phyloP scores from a whole-genome alignment of 2,329 filamentous ascomycete species.

The Xylogone sp. region DNA sequence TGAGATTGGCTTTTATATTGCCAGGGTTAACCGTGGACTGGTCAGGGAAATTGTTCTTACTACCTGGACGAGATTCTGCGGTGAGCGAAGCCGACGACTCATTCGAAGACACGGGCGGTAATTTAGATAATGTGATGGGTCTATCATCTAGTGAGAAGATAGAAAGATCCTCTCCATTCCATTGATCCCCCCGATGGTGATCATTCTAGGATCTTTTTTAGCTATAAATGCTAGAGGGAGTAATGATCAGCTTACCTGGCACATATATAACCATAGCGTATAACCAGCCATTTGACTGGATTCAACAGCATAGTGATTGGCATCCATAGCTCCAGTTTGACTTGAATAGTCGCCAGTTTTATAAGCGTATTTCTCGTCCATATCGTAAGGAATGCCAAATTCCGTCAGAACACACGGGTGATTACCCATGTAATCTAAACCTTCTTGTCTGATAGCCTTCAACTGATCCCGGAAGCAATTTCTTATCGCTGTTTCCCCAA shows the following conservation, averaged over 20 bases:
- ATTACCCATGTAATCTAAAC: slow-evolving; percentile 79
- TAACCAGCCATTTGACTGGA: slow-evolving; percentile 80
- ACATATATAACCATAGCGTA: slow-evolving; percentile 83
- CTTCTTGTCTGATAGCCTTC: slow-evolving; percentile 77
- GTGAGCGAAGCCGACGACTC: slow-evolving; percentile 45
- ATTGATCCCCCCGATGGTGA: slow-evolving; percentile 85
- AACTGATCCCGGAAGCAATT: slow-evolving; percentile 92
- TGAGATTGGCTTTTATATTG: slow-evolving; percentile 72
- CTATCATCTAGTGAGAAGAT: slow-evolving; percentile 85
- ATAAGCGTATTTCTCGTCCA: slow-evolving; percentile 96
- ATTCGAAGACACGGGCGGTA: slow-evolving; percentile 39
- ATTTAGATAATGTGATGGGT: slow-evolving; percentile 47
- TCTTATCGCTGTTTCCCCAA: slow-evolving; percentile 89
- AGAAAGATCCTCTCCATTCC: slow-evolving; percentile 96
- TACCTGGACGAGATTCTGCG: slow-evolving; percentile 32
- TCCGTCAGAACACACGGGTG: slow-evolving; percentile 90
- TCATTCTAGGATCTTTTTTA: slow-evolving; percentile 58
- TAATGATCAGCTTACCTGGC: slow-evolving; percentile 47
- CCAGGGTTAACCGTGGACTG: slow-evolving; percentile 63
- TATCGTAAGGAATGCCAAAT: slow-evolving; percentile 97
- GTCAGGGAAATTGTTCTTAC: slow-evolving; percentile 41
- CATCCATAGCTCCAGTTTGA: slow-evolving; percentile 88
- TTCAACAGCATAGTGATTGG: slow-evolving; percentile 91
- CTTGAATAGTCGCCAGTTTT: slow-evolving; percentile 93
- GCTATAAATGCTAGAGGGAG: slow-evolving; percentile 3